Base-by-base conservation (phyloP, 352 stramenopile genomes). In the Phytophthora syringae region DNA sequence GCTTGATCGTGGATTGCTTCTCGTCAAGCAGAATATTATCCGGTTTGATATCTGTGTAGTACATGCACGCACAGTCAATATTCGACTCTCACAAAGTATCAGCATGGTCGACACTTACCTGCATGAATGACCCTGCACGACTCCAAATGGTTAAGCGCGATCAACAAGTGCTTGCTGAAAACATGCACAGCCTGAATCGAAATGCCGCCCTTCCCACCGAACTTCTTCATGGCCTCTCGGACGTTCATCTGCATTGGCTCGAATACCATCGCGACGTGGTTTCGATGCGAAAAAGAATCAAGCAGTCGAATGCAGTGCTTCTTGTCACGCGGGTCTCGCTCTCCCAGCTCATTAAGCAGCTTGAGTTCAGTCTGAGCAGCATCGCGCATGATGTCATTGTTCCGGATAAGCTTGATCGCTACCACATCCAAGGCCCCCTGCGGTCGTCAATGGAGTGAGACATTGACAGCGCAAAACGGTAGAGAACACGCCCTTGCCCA, bases 311-410 rank as follows among this genome's bases (percentile, higher is more conserved):
- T 86, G 42, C 89, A 93, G 57, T 97, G 86, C 39, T 93, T 93
- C 53, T 89, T 93, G 50, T 95, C 82, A 10, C 89, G 76, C 20
- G 76, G 66, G 40, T 97, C 91, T 4, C 76, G 63, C n/a, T 73
- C 73, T 0, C 82, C 67, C 3, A 98, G 68, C 43, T 94, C 79
- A 1, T 83, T 78, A n/a, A 98, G 63, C 2, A 98, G 60, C 44
- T 74, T 80, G 13, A 96, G 69, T 60, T 98, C 93, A 0, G 73
- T 93, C 63, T 96, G 74, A 3, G 96, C 96, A 2, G 97, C 97
- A 52, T 99, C 98, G 6, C 89, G 87, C 97, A 99, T 99, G 18
- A 97, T 91, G 49, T 99, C 97, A 71, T 99, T 99, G 77, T 97
- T 98, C 10, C 98, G 88, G 64, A 97, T 93, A 5, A 98, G 74